Evolutionary conservation across 495 filamentous ascomycete genomes (phyloP).

Genomic region (Aspergillus avenaceus): DNA sequence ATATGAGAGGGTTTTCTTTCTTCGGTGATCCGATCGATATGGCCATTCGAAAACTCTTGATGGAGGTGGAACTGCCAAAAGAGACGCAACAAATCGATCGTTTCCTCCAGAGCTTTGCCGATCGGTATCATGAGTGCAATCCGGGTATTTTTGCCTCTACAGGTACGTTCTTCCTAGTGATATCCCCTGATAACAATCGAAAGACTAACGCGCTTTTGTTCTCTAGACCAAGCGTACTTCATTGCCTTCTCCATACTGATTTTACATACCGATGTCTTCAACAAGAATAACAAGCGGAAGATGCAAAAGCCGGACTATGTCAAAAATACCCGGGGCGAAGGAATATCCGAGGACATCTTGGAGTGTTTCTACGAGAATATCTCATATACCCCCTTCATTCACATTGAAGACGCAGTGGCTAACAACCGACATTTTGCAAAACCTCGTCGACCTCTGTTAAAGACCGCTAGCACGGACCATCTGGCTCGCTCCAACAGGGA

Average conservation of each 20-base stretch:
- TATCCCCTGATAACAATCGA: background rate
- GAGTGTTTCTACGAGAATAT: slow-evolving; percentile 99
- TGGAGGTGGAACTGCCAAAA: slow-evolving; percentile 94
- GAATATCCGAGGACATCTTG: slow-evolving; percentile 85
- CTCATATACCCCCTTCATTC: slow-evolving; percentile 94
- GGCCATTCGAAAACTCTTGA: slow-evolving; percentile 89
- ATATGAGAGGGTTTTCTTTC: slow-evolving; percentile 91
- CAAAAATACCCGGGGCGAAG: slow-evolving; percentile 87
- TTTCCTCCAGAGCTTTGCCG: slow-evolving; percentile 88
- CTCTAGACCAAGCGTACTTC: slow-evolving; percentile 85
- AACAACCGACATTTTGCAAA: slow-evolving; percentile 70
- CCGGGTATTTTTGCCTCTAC: slow-evolving; percentile 87
- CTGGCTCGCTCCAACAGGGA: slow-evolving; percentile 65
- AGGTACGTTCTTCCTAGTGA: slow-evolving; percentile 42
- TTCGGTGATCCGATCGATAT: slow-evolving; percentile 97
- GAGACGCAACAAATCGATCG: slow-evolving; percentile 98
- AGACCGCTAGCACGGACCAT: slow-evolving; percentile 61
- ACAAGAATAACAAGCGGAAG: slow-evolving; percentile 98
- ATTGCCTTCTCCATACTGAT: slow-evolving; percentile 96
- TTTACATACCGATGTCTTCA: slow-evolving; percentile 96
- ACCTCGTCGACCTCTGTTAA: slow-evolving; percentile 71
- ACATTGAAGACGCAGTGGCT: slow-evolving; percentile 88
- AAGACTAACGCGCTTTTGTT: slow-evolving; percentile 11
- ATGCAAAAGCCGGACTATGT: slow-evolving; percentile 97
- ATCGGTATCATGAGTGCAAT: slow-evolving; percentile 97